Evolutionary conservation across 2,329 filamentous ascomycete genomes (phyloP).

Genomic region (Cercospora sp.): DNA sequence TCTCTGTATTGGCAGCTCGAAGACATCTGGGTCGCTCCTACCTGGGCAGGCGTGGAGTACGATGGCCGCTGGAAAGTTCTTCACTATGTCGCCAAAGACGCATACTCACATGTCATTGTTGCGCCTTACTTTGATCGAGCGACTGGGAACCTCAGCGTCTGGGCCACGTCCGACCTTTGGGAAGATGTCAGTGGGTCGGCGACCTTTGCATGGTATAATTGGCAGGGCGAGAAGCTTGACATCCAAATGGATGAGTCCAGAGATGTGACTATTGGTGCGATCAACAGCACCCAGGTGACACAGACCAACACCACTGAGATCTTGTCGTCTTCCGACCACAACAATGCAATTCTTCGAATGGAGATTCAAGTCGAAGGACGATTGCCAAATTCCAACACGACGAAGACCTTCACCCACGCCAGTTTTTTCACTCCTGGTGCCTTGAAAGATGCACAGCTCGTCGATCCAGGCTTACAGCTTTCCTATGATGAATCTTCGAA

Average conservation of each 20-base stretch:
- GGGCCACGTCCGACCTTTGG: slow-evolving; percentile 61
- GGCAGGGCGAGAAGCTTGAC: slow-evolving; percentile 49
- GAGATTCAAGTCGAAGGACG: slow-evolving; percentile 49
- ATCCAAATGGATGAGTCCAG: slow-evolving; percentile 36
- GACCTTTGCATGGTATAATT: slow-evolving; percentile 54
- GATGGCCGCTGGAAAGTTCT: slow-evolving; percentile 64
- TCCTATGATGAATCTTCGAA: slow-evolving; percentile 35
- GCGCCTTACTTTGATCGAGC: slow-evolving; percentile 56
- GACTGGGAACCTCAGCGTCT: slow-evolving; percentile 54
- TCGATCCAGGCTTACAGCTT: slow-evolving; percentile 52
- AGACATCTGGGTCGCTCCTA: slow-evolving; percentile 61
- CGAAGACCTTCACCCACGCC: slow-evolving; percentile 49
- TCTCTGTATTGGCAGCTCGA: slow-evolving; percentile 66
- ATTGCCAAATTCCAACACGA: slow-evolving; percentile 48
- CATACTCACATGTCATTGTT: slow-evolving; percentile 61
- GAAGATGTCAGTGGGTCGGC: slow-evolving; percentile 48
- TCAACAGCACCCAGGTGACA: slow-evolving; percentile 55
- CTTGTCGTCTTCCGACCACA: slow-evolving; percentile 34
- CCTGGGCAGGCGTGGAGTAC: slow-evolving; percentile 65
- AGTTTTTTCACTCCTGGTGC: slow-evolving; percentile 54
- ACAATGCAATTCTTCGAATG: slow-evolving; percentile 48
- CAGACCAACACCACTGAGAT: slow-evolving; percentile 42
- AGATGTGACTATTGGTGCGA: slow-evolving; percentile 49
- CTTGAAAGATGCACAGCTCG: slow-evolving; percentile 48
- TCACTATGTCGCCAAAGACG: slow-evolving; percentile 59